phyloP scores from a whole-genome alignment of 139 green algal species.

The Ettlia oleoabundans region DNA sequence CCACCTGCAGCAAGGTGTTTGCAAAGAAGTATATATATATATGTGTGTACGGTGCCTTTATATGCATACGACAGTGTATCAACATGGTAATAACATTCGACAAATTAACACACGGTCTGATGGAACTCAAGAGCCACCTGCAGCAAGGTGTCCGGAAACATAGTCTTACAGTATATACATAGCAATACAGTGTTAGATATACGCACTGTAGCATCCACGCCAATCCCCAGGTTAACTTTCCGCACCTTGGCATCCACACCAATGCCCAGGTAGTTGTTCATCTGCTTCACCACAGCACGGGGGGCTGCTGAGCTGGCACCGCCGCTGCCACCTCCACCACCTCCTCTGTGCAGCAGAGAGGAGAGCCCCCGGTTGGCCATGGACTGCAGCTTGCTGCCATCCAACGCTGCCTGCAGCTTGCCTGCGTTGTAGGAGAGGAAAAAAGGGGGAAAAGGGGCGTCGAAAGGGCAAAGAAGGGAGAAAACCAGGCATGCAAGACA shows the following conservation, averaged over 20 bases:
- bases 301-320: neutral
- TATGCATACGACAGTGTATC: too few species aligned
- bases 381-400: neutral
- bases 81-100: too few species aligned
- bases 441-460: neutral
- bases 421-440: neutral
- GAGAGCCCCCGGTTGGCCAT: neutral
- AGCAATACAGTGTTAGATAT: too few species aligned
- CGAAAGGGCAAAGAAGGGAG: neutral
- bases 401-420: constrained; percentile 1
- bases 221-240: constrained; percentile 45
- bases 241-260: constrained; percentile 78
- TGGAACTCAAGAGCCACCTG: constrained; percentile 79
- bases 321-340: neutral
- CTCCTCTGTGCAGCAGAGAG: neutral
- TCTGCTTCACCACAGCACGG: constrained; percentile 38
- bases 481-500: neutral
- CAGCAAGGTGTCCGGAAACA: neutral
- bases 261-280: constrained; percentile 89
- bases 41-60: too few species aligned
- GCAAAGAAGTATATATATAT: neutral
- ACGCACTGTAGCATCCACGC: constrained; percentile 75
- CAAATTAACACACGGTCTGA: too few species aligned
- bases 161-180: too few species aligned
- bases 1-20: constrained; percentile 21